Conservation (phyloP, 441 rosid species). For the Viola pubescens region DNA sequence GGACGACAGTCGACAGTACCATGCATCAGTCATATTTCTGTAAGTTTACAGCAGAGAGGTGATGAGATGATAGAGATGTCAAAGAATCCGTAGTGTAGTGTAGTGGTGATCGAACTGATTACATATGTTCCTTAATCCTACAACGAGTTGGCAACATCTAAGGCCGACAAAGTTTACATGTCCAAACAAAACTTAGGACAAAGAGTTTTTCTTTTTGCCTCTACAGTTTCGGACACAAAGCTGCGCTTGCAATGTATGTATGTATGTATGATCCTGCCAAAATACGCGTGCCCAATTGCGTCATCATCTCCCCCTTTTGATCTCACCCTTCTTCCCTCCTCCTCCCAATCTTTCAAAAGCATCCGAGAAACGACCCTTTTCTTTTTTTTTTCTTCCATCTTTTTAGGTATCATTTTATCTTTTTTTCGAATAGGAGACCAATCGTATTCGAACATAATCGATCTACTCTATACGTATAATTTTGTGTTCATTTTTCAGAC, state of each 20-base stretch:
- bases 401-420: no score
- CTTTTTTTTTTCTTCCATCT: no score
- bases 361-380: no score
- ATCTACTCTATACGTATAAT: not conserved
- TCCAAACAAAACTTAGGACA: slow-evolving; percentile 23
- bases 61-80: not conserved
- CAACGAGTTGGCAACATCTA: slow-evolving; percentile 32
- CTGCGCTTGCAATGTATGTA: slow-evolving; percentile 10
- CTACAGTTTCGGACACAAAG: slow-evolving; percentile 19
- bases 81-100: not conserved
- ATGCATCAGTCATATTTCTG: not conserved
- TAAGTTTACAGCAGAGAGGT: not conserved
- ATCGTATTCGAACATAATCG: slow-evolving; percentile 6
- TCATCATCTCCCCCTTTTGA: slow-evolving; percentile 22
- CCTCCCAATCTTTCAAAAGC: not conserved
- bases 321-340: slow-evolving; percentile 18
- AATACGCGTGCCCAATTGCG: slow-evolving; percentile 37
- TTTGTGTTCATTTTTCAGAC: not conserved
- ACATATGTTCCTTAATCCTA: slow-evolving; percentile 7
- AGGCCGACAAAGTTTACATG: slow-evolving; percentile 29
- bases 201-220: slow-evolving; percentile 2
- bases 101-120: slow-evolving; percentile 14
- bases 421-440: not conserved
- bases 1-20: not conserved
- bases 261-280: slow-evolving; percentile 12